Evolutionary conservation across 441 rosid species (phyloP).

Genomic region (Kokia cookei): DNA sequence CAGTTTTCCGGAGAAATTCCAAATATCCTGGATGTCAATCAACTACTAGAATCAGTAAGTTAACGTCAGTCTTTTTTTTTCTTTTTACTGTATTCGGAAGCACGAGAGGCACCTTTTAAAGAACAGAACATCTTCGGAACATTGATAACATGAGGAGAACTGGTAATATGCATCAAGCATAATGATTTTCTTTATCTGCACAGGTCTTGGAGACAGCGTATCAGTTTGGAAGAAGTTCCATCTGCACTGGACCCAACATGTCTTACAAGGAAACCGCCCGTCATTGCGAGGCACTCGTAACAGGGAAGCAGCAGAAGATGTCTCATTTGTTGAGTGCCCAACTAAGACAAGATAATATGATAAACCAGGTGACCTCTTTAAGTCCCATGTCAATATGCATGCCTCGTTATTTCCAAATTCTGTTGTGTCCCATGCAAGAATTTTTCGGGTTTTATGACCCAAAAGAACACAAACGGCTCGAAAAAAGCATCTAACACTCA

Average conservation of each 20-base stretch:
- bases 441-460: background rate
- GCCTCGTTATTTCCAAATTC: background rate
- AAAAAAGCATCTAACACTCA: background rate
- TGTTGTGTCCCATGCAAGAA: background rate
- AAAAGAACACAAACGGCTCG: background rate
- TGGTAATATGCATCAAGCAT: background rate
- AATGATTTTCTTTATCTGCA: background rate
- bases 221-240: constrained; percentile 54
- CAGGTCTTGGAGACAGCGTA: constrained; percentile 53
- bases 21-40: constrained; percentile 49
- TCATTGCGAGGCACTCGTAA: constrained; percentile 60
- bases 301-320: constrained; percentile 67
- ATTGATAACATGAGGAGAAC: background rate
- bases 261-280: constrained; percentile 60
- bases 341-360: constrained; percentile 29
- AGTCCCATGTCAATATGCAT: background rate
- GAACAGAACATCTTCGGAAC: background rate
- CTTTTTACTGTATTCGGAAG: background rate
- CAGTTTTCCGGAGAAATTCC: constrained; percentile 21
- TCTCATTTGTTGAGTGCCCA: constrained; percentile 44
- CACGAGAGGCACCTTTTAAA: background rate
- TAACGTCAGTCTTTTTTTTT: background rate
- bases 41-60: constrained; percentile 68
- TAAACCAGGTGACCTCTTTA: constrained; percentile 7
- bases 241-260: constrained; percentile 43